These are phyloP conservation scores for Plasmodium billcollinsi DNA, from an alignment of 169 alveolate genomes.

Conservation along the genomic window DNA sequence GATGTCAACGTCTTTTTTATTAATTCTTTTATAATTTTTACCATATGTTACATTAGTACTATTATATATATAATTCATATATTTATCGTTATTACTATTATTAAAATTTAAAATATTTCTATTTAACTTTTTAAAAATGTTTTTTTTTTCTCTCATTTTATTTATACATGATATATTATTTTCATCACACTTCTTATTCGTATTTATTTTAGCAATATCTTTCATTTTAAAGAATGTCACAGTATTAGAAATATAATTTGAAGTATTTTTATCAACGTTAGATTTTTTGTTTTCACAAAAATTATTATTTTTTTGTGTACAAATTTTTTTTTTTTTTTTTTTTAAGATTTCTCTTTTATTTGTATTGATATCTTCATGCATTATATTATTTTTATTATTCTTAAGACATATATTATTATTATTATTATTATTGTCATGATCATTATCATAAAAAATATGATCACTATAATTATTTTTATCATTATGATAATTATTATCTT, in stretches of 20 bases:
- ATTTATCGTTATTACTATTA: conserved; percentile 11
- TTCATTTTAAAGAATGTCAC: neutral
- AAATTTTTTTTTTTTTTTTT: neutral
- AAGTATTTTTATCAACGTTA: neutral
- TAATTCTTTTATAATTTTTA: conserved; percentile 22
- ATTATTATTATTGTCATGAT: no score
- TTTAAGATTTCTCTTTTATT: no score
- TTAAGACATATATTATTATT: no score
- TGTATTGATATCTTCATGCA: no score
- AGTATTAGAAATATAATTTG: neutral
- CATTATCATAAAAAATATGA: no score
- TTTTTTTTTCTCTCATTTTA: conserved; percentile 2
- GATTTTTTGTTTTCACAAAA: neutral
- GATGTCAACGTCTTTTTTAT: conserved; percentile 18
- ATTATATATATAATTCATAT: conserved; percentile 58
- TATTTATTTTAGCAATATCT: neutral
- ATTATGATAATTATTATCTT: neutral
- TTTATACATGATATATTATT: neutral
- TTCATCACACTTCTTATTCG: neutral
- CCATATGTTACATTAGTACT: conserved; percentile 34
- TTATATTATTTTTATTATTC: no score
- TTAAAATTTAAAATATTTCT: conserved; percentile 26
- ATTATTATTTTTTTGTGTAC: neutral
- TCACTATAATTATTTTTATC: neutral
- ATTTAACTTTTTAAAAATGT: conserved; percentile 12